Percentiles rank a stretch among this genome's conserved stretches.
Conservation (phyloP, 2,329 filamentous ascomycete species). For the Alternaria postmessia region DNA sequence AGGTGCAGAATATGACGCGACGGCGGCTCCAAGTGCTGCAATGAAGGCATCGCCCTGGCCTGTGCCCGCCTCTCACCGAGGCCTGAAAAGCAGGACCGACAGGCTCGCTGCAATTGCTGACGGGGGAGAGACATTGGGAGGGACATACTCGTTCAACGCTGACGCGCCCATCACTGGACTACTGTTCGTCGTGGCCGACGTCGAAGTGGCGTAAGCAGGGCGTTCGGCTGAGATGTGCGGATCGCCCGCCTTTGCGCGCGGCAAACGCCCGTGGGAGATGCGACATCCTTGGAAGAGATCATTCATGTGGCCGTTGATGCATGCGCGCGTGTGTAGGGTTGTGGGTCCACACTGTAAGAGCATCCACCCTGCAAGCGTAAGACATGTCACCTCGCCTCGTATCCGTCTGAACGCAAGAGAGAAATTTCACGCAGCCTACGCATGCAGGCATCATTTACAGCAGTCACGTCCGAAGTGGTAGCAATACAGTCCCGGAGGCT, state of each 20-base stretch:
- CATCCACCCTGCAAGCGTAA: background rate
- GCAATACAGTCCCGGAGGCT: too few relatives aligned
- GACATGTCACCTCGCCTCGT: background rate
- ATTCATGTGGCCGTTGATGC: slow-evolving; percentile 1
- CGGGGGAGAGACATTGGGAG: background rate
- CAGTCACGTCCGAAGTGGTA: background rate
- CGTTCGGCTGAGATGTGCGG: background rate
- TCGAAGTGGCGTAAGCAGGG: slow-evolving; percentile 3
- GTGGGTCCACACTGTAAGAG: background rate
- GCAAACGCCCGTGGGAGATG: background rate
- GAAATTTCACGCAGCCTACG: background rate
- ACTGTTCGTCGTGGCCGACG: background rate
- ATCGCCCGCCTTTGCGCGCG: background rate
- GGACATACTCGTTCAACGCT: background rate
- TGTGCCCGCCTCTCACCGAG: background rate
- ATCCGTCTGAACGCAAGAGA: background rate
- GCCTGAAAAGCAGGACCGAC: background rate
- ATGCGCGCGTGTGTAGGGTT: background rate
- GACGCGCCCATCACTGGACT: background rate
- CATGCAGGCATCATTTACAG: background rate
- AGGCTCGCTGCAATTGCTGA: background rate
- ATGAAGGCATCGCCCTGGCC: too few relatives aligned
- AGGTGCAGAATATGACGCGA: background rate
- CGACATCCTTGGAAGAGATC: background rate
- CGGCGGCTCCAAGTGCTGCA: background rate